A percentile compares a stretch with the other conserved stretches of the same genome.
phyloP scores from a whole-genome alignment of 1,284 basidiomycete genomes.

The Pseudozyma hubeiensis region DNA sequence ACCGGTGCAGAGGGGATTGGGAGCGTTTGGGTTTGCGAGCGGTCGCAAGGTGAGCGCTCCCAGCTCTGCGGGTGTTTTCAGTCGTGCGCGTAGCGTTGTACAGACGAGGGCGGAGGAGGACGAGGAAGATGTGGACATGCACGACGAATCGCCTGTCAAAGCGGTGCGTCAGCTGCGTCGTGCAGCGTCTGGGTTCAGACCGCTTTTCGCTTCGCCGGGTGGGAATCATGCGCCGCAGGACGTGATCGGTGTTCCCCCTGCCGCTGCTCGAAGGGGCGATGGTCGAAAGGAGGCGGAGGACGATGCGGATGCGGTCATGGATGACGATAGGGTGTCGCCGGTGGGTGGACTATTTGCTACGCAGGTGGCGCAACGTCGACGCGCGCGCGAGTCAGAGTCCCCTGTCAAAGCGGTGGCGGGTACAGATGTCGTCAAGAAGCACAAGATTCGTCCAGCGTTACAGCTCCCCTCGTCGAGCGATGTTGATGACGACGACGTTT shows the following conservation, averaged over 20 bases:
- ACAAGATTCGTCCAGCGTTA: conserved; percentile 6
- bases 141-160: conserved; percentile 28
- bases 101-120: background rate
- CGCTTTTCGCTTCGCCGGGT: conserved; percentile 37
- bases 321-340: conserved; percentile 5
- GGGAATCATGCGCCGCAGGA: conserved; percentile 14
- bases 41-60: conserved; percentile 8
- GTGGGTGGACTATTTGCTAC: conserved; percentile 42
- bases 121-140: conserved; percentile 11
- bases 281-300: background rate
- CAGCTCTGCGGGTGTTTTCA: conserved; percentile 3
- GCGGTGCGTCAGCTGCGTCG: conserved; percentile 12
- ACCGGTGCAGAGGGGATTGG: conserved; percentile 16
- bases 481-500: conserved; percentile 4
- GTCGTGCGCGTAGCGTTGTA: conserved; percentile 5
- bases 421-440: conserved; percentile 9
- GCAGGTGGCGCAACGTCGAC: conserved; percentile 27
- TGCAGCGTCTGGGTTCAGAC: conserved; percentile 19
- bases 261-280: background rate
- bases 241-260: conserved; percentile 5
- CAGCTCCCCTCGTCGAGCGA: conserved; percentile 12
- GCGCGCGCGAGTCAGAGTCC: conserved; percentile 13
- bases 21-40: conserved; percentile 26
- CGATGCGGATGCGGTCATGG: conserved; percentile 23
- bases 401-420: background rate